phyloP scores from a whole-genome alignment of 208 protist genomes.

The Leishmania braziliensis region DNA sequence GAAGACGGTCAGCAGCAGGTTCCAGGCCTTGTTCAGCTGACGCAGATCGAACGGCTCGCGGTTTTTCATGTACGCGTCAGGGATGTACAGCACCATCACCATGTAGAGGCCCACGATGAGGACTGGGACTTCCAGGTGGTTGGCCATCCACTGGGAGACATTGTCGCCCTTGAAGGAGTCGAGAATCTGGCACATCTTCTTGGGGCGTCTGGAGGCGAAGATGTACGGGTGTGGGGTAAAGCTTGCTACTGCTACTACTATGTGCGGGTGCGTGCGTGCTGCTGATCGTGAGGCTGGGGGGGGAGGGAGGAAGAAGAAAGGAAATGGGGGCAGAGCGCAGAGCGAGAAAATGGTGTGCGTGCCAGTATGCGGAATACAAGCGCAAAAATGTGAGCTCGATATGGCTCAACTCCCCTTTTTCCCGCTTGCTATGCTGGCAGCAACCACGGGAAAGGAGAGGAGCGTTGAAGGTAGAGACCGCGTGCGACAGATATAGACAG shows the following conservation, averaged over 20 bases:
- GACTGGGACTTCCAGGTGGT: slow-evolving; percentile 56
- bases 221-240: neutral
- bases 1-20: slow-evolving; percentile 79
- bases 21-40: slow-evolving; percentile 73
- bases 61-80: slow-evolving; percentile 68
- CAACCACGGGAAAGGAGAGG: too few species aligned
- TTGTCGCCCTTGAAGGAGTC: slow-evolving; percentile 39
- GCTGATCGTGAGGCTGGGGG: neutral
- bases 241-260: neutral
- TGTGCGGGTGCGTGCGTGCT: neutral
- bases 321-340: neutral
- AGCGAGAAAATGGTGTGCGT: too few species aligned
- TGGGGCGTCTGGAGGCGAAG: neutral
- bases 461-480: too few species aligned
- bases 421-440: too few species aligned
- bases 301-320: neutral
- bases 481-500: too few species aligned
- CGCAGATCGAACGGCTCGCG: slow-evolving; percentile 58
- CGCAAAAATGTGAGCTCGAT: too few species aligned
- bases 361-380: too few species aligned
- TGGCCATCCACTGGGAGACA: slow-evolving; percentile 46
- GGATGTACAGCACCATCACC: slow-evolving; percentile 61
- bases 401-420: too few species aligned
- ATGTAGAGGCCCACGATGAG: slow-evolving; percentile 49
- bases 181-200: neutral